A percentile compares a stretch with the other conserved stretches of the same genome.
Conservation (phyloP, 75 land plant genomes). For the Sequoiadendron giganteum region DNA sequence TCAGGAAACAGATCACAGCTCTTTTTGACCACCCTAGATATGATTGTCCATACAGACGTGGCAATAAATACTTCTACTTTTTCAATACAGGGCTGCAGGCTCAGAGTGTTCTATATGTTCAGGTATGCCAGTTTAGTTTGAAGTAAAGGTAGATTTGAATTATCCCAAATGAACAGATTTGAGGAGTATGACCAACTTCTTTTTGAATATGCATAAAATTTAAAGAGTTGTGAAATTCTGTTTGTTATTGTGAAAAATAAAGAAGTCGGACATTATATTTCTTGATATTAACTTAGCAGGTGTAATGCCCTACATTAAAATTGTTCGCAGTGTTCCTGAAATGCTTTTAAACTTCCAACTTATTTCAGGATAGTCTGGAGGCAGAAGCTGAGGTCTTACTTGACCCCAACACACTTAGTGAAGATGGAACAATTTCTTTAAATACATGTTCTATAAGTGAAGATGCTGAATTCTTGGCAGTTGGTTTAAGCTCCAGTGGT, state of each 20-base stretch:
- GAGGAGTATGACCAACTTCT: not conserved
- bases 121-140: slow-evolving; percentile 40
- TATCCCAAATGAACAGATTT: not conserved
- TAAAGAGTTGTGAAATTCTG: not conserved
- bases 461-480: slow-evolving; percentile 83
- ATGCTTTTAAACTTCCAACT: too few species aligned
- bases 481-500: slow-evolving; percentile 86
- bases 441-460: slow-evolving; percentile 48
- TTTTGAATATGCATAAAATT: not conserved
- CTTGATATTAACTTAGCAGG: too few species aligned
- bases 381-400: slow-evolving; percentile 75
- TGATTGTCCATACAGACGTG: slow-evolving; percentile 68
- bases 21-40: slow-evolving; percentile 78
- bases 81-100: slow-evolving; percentile 91
- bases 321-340: too few species aligned
- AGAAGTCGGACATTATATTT: not conserved
- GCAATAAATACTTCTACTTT: slow-evolving; percentile 81
- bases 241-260: not conserved
- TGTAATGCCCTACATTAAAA: too few species aligned
- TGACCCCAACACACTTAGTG: slow-evolving; percentile 83
- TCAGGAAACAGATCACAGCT: slow-evolving; percentile 53
- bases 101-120: slow-evolving; percentile 83
- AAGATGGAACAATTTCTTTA: slow-evolving; percentile 89
- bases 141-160: not conserved
- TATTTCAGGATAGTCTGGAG: slow-evolving; percentile 60